Percentiles rank a stretch among this genome's conserved stretches.
These are phyloP conservation scores for Haplosporangium sp. DNA, from an alignment of 371 early-diverging fungal genomes.

Conservation along the genomic window DNA sequence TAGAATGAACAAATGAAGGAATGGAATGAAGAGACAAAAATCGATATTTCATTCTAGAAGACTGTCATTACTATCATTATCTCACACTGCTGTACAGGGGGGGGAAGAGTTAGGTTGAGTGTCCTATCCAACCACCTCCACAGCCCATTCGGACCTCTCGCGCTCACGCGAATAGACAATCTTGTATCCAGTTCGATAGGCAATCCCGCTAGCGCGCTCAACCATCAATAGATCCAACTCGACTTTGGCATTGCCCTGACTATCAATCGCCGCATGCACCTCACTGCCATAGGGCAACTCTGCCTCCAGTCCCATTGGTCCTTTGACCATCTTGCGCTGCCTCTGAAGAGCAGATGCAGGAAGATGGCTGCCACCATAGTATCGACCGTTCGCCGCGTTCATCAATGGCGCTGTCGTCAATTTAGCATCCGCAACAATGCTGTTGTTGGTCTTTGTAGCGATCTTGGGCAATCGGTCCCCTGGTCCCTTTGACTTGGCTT, in stretches of 20 bases:
- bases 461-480: slow-evolving; percentile 50
- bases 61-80: background rate
- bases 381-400: slow-evolving; percentile 34
- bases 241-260: slow-evolving; percentile 34
- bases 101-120: background rate
- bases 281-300: slow-evolving; percentile 48
- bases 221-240: slow-evolving; percentile 54
- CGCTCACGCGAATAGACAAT: slow-evolving; percentile 52
- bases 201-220: slow-evolving; percentile 45
- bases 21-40: background rate
- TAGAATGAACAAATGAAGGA: background rate
- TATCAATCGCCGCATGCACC: slow-evolving; percentile 40
- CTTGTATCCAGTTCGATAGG: slow-evolving; percentile 51
- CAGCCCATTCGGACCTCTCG: slow-evolving; percentile 42
- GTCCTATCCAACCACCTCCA: slow-evolving; percentile 42
- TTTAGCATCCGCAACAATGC: background rate
- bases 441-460: slow-evolving; percentile 25
- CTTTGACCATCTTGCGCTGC: slow-evolving; percentile 29
- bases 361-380: slow-evolving; percentile 54
- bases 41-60: too few species aligned
- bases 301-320: slow-evolving; percentile 47
- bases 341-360: slow-evolving; percentile 35
- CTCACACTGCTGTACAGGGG: background rate
- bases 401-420: slow-evolving; percentile 9
- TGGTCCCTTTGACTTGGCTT: background rate